Base-by-base conservation (phyloP, 108 stramenopile species). In the Cyclotella choctawhatcheeana region DNA sequence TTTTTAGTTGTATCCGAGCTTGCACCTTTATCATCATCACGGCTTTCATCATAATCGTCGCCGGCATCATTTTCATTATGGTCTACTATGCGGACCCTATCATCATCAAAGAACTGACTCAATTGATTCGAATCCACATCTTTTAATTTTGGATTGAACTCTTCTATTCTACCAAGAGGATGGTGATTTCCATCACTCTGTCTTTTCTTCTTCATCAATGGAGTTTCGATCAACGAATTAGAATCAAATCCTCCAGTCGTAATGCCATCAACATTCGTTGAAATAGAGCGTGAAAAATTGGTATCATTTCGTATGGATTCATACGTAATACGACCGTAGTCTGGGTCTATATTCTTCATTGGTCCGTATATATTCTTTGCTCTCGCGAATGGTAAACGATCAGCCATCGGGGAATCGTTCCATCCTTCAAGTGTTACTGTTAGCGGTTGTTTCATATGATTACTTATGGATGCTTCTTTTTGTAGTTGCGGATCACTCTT, bases 181-280 rank as follows among this genome's bases (percentile, higher is more conserved):
- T 60, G 56, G 34, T 56, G 17, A 40, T 0, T 34, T 48, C 5
- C 67, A 17, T 22, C 3, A 13, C 5, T 44, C 27, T 33, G 18
- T 25, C 14, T 34, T 35, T 7, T 35, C 52, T 18, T 54, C 37
- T 69, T 44, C 16, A 16, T n/a, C 22, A 13, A 30, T 17, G 24
- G 8, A 3, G 47, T 64, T 22, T 33, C 18, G 17, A 56, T 35
- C 13, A 58, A 50, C 7, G 64, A 65, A 18, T 64, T 29, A 16
- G 69, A 25, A 71, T 71, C 77, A 65, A 78, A 78, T 40, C 44
- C 77, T 24, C 74, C 74, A 0, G 64, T 63, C 16, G 33, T 40
- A 20, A 51, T 35, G 50, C 24, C 16, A 21, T 51, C 32, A 40
- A 56, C 58, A 29, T 66, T 56, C 21, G 48, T 35, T 24, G 32